Evolutionary conservation across 495 filamentous ascomycete species (phyloP).

Genomic region (Penicillium coprophilum): DNA sequence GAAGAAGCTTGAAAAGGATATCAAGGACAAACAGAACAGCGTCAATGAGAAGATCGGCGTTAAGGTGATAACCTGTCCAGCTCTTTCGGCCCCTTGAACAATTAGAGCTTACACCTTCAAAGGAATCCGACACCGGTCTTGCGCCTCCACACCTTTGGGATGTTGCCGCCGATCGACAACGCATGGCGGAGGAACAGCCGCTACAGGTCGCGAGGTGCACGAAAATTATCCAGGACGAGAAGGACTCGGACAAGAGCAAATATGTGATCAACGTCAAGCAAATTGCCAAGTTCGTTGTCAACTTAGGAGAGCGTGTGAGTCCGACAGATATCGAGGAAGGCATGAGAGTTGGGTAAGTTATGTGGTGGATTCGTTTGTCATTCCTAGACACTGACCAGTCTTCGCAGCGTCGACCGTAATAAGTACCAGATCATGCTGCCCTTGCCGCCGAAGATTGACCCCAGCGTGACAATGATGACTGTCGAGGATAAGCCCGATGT

Average conservation of each 20-base stretch:
- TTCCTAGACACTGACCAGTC: constrained; percentile 16
- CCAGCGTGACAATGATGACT: constrained; percentile 99
- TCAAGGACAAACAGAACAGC: constrained; percentile 94
- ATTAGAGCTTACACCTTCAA: constrained; percentile 29
- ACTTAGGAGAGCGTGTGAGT: constrained; percentile 93
- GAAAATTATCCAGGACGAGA: constrained; percentile 97
- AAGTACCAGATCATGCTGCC: constrained; percentile 98
- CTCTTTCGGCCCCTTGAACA: constrained; percentile 13
- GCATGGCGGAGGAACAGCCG: constrained; percentile 97
- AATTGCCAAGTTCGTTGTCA: constrained; percentile 98
- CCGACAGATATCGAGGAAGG: constrained; percentile 99
- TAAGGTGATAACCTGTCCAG: constrained; percentile 48
- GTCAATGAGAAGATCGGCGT: constrained; percentile 97
- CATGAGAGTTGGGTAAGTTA: constrained; percentile 83
- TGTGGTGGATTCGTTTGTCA: background rate
- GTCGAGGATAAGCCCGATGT: constrained; percentile 99
- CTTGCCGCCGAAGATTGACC: constrained; percentile 98
- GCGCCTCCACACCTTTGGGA: constrained; percentile 99
- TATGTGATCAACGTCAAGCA: constrained; percentile 99
- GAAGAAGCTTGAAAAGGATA: constrained; percentile 96
- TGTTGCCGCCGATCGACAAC: constrained; percentile 93
- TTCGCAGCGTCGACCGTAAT: constrained; percentile 81
- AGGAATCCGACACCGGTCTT: constrained; percentile 98
- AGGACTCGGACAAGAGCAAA: constrained; percentile 97
- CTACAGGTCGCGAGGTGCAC: constrained; percentile 97